Conservation (phyloP, 1,139 yeast genomes). For the Pichia sp. region DNA sequence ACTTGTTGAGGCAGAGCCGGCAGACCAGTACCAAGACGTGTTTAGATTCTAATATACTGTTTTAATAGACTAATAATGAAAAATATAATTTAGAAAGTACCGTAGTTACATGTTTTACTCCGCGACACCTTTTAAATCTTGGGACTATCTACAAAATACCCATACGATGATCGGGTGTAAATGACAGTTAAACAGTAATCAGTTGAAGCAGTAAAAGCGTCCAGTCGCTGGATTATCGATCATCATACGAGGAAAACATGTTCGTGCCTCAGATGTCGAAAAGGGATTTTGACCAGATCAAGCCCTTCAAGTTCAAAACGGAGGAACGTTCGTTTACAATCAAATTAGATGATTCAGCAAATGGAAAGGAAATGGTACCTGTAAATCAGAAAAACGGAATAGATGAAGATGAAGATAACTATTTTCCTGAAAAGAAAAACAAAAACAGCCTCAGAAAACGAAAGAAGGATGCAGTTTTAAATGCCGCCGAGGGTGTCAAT, state of each 20-base stretch:
- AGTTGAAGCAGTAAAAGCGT: background rate
- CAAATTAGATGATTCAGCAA: constrained; percentile 3
- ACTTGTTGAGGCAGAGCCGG: background rate
- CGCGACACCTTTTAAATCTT: no score
- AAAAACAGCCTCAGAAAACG: constrained; percentile 9
- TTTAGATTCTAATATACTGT: constrained; percentile 7
- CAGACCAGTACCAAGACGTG: constrained; percentile 8
- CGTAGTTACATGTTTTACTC: no score
- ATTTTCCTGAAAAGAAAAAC: constrained; percentile 15
- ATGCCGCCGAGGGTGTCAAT: constrained; percentile 11
- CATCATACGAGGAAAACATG: background rate
- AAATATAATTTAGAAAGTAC: no score
- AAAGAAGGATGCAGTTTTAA: constrained; percentile 15
- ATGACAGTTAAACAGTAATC: no score
- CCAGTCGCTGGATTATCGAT: no score
- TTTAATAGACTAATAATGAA: no score
- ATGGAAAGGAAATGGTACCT: constrained; percentile 5
- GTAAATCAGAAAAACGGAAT: background rate
- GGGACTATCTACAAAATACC: background rate
- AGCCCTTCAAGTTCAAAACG: background rate
- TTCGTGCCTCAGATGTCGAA: background rate
- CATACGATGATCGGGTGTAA: background rate
- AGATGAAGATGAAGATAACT: constrained; percentile 7
- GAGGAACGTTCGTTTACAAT: background rate
- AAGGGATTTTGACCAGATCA: background rate